phyloP scores from a whole-genome alignment of 2,329 filamentous ascomycete species.

The Colletotrichum sp. region DNA sequence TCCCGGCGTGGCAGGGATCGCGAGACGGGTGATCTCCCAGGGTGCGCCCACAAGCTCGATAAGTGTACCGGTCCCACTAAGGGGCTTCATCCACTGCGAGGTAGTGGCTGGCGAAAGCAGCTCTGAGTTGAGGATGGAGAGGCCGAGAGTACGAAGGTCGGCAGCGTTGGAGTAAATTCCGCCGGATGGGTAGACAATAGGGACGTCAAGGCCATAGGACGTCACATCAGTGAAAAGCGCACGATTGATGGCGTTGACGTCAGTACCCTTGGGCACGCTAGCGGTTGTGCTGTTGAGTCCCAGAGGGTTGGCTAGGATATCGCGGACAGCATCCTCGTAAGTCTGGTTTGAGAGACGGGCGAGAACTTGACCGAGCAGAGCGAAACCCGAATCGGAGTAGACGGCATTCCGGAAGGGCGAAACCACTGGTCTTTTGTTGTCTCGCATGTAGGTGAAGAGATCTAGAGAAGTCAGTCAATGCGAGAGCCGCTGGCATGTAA shows the following conservation, averaged over 20 bases:
- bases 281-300: background rate
- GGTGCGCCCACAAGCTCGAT: constrained; percentile 19
- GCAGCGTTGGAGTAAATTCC: background rate
- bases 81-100: constrained; percentile 25
- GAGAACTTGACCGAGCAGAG: background rate
- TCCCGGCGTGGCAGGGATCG: constrained; percentile 9
- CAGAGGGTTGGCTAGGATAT: constrained; percentile 3
- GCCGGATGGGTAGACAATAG: background rate
- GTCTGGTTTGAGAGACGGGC: background rate
- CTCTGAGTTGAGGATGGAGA: constrained; percentile 24
- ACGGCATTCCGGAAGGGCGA: background rate
- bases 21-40: constrained; percentile 25
- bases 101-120: constrained; percentile 3
- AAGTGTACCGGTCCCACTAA: constrained; percentile 15
- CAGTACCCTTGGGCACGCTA: background rate
- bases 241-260: background rate
- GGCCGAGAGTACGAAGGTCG: constrained; percentile 19
- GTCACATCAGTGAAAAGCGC: background rate
- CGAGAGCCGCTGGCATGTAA: background rate
- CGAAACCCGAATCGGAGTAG: constrained; percentile 2
- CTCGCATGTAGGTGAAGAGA: background rate
- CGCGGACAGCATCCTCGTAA: background rate
- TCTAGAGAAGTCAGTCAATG: background rate
- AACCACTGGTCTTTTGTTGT: background rate
- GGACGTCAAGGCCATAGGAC: background rate